Evolutionary conservation across 768 basidiomycete species (phyloP).

Genomic region (Termitomyces bulborhizus): DNA sequence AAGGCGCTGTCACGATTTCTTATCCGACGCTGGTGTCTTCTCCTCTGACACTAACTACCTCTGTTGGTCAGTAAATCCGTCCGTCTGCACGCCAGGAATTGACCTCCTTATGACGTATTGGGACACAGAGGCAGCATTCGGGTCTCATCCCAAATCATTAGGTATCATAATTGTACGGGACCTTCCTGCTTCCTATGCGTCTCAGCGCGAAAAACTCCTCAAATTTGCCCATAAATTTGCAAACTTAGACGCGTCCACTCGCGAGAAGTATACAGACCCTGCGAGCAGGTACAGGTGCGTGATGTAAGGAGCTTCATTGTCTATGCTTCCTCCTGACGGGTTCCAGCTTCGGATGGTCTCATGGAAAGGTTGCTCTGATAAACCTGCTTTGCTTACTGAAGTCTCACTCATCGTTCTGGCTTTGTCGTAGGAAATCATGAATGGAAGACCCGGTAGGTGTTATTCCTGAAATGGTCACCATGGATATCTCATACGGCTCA

Average conservation of each 20-base stretch:
- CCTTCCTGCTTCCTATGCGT: conserved; percentile 60
- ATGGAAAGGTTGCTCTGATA: conserved; percentile 65
- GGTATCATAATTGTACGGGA: conserved; percentile 82
- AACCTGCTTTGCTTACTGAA: neutral
- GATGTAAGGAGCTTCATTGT: neutral
- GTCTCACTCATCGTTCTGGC: neutral
- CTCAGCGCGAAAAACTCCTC: conserved; percentile 66
- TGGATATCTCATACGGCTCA: conserved; percentile 15
- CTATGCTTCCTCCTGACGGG: neutral
- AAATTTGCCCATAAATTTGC: conserved; percentile 74
- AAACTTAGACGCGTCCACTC: conserved; percentile 51
- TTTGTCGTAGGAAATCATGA: conserved; percentile 79
- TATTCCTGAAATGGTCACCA: neutral
- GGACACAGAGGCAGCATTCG: conserved; percentile 71
- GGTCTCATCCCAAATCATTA: conserved; percentile 66
- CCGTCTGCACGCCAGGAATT: neutral
- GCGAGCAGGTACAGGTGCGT: conserved; percentile 69
- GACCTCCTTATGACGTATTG: neutral
- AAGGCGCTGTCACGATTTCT: conserved; percentile 56
- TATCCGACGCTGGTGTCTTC: conserved; percentile 51
- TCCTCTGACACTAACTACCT: conserved; percentile 44
- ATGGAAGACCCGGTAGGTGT: conserved; percentile 69
- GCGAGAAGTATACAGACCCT: conserved; percentile 74
- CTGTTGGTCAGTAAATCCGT: conserved; percentile 47
- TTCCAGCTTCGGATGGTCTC: conserved; percentile 90